Conservation (phyloP, 805 yeast genomes). For the Lachancea nothofagi region DNA sequence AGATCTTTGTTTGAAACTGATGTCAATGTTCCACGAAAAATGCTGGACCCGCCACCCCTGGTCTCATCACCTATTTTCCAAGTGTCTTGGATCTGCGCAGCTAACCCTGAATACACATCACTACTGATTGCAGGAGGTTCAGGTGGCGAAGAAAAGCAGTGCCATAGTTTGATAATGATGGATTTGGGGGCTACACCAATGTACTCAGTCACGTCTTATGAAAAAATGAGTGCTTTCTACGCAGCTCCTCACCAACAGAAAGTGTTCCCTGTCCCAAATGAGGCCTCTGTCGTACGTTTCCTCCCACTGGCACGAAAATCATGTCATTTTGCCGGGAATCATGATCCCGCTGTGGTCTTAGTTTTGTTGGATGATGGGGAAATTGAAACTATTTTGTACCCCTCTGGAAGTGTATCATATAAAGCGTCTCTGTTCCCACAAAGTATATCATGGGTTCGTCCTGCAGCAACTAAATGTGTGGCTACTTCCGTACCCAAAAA, state of each 20-base stretch:
- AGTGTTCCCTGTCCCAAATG: slow-evolving; percentile 48
- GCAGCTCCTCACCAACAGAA: slow-evolving; percentile 51
- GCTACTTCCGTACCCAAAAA: slow-evolving; percentile 55
- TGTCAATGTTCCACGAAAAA: slow-evolving; percentile 47
- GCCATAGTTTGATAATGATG: slow-evolving; percentile 46
- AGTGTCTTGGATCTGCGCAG: slow-evolving; percentile 72
- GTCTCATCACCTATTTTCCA: slow-evolving; percentile 38
- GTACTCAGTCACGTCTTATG: slow-evolving; percentile 76
- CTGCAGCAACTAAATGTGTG: slow-evolving; percentile 53
- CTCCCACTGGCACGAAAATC: slow-evolving; percentile 53
- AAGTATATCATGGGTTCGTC: slow-evolving; percentile 70
- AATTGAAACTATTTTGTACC: slow-evolving; percentile 53
- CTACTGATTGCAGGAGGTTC: slow-evolving; percentile 65
- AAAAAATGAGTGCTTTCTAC: slow-evolving; percentile 74
- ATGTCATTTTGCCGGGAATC: slow-evolving; percentile 77
- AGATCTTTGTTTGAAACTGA: slow-evolving; percentile 62
- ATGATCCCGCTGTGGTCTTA: slow-evolving; percentile 63
- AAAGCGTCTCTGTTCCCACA: slow-evolving; percentile 71
- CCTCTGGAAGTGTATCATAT: slow-evolving; percentile 47
- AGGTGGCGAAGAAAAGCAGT: slow-evolving; percentile 37
- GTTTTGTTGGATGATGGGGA: slow-evolving; percentile 59
- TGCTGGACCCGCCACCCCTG: slow-evolving; percentile 11
- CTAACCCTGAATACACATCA: slow-evolving; percentile 75
- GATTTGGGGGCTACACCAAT: slow-evolving; percentile 78
- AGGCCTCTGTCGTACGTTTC: slow-evolving; percentile 41